Conservation (phyloP, 2,329 filamentous ascomycete species). For the Bretziella fagacearum region DNA sequence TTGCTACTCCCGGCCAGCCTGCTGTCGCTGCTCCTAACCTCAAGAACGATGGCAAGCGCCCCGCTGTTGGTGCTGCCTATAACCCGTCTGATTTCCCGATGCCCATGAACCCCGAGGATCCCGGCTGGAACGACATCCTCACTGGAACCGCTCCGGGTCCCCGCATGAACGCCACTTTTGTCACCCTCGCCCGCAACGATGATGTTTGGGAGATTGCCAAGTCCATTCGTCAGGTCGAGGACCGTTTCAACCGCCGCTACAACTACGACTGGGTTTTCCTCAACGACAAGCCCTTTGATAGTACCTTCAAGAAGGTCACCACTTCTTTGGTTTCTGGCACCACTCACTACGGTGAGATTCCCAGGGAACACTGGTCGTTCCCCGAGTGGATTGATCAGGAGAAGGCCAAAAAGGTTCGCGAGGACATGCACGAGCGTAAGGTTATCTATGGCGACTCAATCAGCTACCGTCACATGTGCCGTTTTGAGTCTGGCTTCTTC, state of each 20-base stretch:
- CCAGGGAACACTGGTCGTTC: constrained; percentile 91
- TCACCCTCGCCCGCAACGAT: constrained; percentile 80
- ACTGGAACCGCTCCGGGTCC: constrained; percentile 41
- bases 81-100: constrained; percentile 31
- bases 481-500: constrained; percentile 98
- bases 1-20: constrained; percentile 14
- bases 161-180: constrained; percentile 93
- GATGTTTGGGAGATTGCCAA: constrained; percentile 95
- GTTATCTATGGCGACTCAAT: constrained; percentile 97
- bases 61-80: constrained; percentile 20
- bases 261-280: constrained; percentile 99
- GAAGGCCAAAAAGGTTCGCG: constrained; percentile 72
- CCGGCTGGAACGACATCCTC: constrained; percentile 35
- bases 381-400: constrained; percentile 91
- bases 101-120: constrained; percentile 34
- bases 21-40: constrained; percentile 10
- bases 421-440: constrained; percentile 86
- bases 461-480: constrained; percentile 98
- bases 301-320: constrained; percentile 84
- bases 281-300: constrained; percentile 89
- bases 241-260: constrained; percentile 92
- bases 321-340: constrained; percentile 78
- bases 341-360: constrained; percentile 79
- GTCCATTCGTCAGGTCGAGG: constrained; percentile 91
- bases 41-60: constrained; percentile 16